Percentiles rank a stretch among this genome's conserved stretches.
Evolutionary conservation across 768 basidiomycete genomes (phyloP).

Genomic region (Lentinus tigrinus): DNA sequence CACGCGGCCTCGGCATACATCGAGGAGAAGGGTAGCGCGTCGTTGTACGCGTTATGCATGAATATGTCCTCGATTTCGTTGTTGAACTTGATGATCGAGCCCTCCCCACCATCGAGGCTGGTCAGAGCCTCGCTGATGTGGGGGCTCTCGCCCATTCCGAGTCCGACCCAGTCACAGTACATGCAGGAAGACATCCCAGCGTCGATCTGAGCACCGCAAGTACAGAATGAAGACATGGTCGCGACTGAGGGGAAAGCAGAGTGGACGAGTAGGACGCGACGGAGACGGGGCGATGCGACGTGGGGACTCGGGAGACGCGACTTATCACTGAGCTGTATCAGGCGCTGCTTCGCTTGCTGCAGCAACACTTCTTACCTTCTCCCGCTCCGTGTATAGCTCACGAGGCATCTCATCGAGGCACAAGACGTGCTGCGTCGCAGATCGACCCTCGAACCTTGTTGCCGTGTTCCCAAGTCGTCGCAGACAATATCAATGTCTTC

Average conservation of each 20-base stretch:
- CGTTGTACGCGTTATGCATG: not conserved
- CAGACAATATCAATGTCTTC: not conserved
- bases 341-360: conserved; percentile 3
- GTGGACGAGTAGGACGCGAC: not conserved
- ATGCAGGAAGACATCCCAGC: not conserved
- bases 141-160: not conserved
- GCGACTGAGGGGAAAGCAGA: no score
- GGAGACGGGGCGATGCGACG: not conserved
- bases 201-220: not conserved
- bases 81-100: not conserved
- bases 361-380: conserved; percentile 9
- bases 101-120: not conserved
- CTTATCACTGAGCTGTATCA: not conserved
- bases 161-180: not conserved
- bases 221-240: not conserved
- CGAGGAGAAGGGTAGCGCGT: not conserved
- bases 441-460: not conserved
- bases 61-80: not conserved
- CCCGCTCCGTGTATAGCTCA: not conserved
- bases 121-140: not conserved
- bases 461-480: not conserved
- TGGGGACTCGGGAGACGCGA: not conserved
- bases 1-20: not conserved
- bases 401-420: not conserved
- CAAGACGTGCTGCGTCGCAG: not conserved